phyloP scores from a whole-genome alignment of 148 eudicot species.

The Linanthus parryae region DNA sequence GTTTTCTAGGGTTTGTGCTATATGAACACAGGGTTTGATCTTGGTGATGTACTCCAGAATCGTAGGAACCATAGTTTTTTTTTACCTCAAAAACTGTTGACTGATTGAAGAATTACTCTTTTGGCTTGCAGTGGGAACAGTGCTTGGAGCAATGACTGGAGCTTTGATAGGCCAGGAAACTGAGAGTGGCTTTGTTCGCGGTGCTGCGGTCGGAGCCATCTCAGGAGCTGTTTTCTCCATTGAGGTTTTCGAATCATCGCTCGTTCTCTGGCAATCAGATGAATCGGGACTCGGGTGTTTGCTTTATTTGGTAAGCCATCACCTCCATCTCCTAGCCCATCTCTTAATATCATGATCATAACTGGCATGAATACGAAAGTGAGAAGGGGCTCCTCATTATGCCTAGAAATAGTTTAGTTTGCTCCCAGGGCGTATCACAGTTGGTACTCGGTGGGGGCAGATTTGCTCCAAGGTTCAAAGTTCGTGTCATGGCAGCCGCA shows the following conservation, averaged over 20 bases:
- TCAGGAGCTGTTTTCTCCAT: constrained; percentile 68
- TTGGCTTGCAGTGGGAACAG: constrained; percentile 54
- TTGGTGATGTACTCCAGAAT: neutral
- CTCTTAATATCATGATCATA: too few relatives aligned
- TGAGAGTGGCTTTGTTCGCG: constrained; percentile 60
- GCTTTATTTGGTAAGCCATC: constrained; percentile 37
- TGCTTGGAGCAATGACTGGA: constrained; percentile 63
- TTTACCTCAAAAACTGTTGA: neutral
- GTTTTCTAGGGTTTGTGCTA: neutral
- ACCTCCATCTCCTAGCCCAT: too few relatives aligned
- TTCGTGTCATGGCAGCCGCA: too few relatives aligned
- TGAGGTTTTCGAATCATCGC: constrained; percentile 58
- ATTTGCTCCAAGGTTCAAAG: too few relatives aligned
- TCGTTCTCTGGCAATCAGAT: constrained; percentile 53
- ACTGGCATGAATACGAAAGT: too few relatives aligned
- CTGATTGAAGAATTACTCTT: neutral
- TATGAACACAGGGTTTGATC: neutral
- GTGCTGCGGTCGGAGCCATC: constrained; percentile 67
- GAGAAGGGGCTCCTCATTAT: too few relatives aligned
- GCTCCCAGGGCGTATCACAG: too few relatives aligned
- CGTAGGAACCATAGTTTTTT: too few relatives aligned
- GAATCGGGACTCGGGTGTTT: constrained; percentile 57
- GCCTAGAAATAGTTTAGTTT: too few relatives aligned
- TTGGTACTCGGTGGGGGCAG: too few relatives aligned
- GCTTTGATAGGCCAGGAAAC: constrained; percentile 66